Evolutionary conservation across 2,329 filamentous ascomycete species (phyloP), one percentile per base, ranked within the genome.

Genomic region (Raffaelea ambrosiae): DNA sequence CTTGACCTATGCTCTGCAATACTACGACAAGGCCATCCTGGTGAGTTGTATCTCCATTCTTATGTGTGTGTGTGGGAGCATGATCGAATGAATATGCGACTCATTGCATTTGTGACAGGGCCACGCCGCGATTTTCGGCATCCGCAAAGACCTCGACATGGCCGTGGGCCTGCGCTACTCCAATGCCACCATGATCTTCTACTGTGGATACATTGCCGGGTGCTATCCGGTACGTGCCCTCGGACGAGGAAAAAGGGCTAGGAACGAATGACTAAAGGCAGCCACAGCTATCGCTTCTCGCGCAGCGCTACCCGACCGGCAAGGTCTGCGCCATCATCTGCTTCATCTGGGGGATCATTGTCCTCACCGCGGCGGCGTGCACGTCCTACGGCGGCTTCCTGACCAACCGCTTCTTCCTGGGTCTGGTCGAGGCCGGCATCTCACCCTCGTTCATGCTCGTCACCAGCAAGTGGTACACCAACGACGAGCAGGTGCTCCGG

Each of bases 371-470:
- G 0, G 59, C 63, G 3, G 60, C 55, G 1, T 70, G 67, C 51
- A 58, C 54, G 4, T 62, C 61, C 20, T 70, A 64, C 48, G 59
- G 55, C 21, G 61, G 59, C 2, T 51, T 73, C 1, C 66, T 64
- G 23, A 68, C 63, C 0, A 71, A 77, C 53, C 61, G 74, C 4
- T 79, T 80, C 63, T 71, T 76, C 43, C 65, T 81, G 2, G 78
- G 78, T 0, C 66, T 78, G 5, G 58, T 81, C 1, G 78, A 81
- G 55, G 68, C 66, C 3, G 71, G 74, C 20, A 71, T 81, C 33
- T 75, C 71, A 1, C 78, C 77, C 0, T 73, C 46, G 40, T 50
- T 50, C 29, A 51, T 51, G 50, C n/a, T 76, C 51, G 76, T 76
- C 67, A 64, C 73, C 43, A 71, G 76, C 40, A 65, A 73, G 16